Base-by-base conservation (phyloP, 306 rosid species). In the Lathyrus sativus region DNA sequence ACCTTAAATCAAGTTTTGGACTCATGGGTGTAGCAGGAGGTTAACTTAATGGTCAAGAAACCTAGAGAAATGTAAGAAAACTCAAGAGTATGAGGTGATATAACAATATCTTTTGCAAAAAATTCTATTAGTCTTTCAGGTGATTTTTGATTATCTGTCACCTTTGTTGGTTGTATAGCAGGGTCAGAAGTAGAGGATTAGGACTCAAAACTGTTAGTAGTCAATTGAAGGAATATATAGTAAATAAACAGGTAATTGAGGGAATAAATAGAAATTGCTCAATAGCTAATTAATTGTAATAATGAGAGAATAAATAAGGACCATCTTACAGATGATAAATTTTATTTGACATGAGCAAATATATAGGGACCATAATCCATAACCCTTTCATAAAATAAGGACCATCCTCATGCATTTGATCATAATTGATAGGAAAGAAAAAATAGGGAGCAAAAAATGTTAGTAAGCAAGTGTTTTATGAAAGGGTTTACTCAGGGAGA, bases 181-280 rank as follows among this genome's bases (percentile, higher is more conserved):
- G 9, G 39, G 39, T 35, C 39, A 35, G 44, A 59, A 59, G 65
- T 31, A 59, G 65, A 59, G 44, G 65, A 33, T 33, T 59, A 57
- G 65, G 24, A 35, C 43, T 31, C 26, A 59, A 31, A 58, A 22
- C n/a, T 9, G 45, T 28, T 59, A 14, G 65, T 43, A 33, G 24
- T 45, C 65, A 33, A 33, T 38, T 60, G 4, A 37, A 31, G 10
- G 62, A 56, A 15, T n/a, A n/a, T n/a, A n/a, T n/a, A 57, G 63
- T 13, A 3, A 60, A 9, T 58, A 60, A 33, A 37, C 45, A 60
- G 13, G 44, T 38, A 60, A 60, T 17, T 37, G 43, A 61, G 66
- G 10, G 66, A 18, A 61, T 38, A 61, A 38, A 38, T 17, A 57
- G 42, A 57, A 31, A 61, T 61, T 61, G 14, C 10, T 61, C 49